Evolutionary conservation across 1,284 basidiomycete genomes (phyloP), one percentile per base, ranked within the genome.

Genomic region (Kwoniella shivajii): DNA sequence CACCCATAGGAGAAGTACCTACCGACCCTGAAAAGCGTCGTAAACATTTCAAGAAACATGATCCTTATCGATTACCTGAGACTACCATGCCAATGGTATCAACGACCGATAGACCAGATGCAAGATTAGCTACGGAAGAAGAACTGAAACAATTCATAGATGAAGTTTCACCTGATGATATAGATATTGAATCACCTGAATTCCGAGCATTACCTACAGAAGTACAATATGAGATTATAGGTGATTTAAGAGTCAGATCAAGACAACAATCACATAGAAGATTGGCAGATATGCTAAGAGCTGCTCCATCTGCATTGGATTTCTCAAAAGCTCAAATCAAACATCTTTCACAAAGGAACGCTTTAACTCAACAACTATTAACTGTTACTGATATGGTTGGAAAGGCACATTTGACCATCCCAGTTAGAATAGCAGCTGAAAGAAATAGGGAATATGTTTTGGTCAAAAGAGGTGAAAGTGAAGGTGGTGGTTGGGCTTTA

Each of bases 171-270:
- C 92, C 92, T 0, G 91, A 92, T 66, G 92, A 96, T 71, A 89
- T 97, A 66, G 93, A 97, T 71, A 83, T 93, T 53, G 83, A 85
- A 16, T 91, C 90, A 1, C 83, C 89, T 7, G 89, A 87, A n/a
- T 99, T 99, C 72, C 86, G 87, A 26, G 90, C 92, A 60, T 83
- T 99, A 10, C 93, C 96, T 0, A 92, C 91, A 0, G 94, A 98
- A 76, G 86, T 96, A 22, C 93, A 99, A 73, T 99, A 99, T 77
- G 96, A 99, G 80, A 93, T 99, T 64, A 88, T 99, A 29, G 95
- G 95, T 56, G 96, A 99, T 78, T 80, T 98, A 56, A 86, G 94
- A 4, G 81, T 95, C 42, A 92, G 92, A 73, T 97, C 93, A 1
- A 85, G 96, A 2, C 92, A 96, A 76, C 95, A 92, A 6, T 96